Percentiles rank a stretch among this genome's conserved stretches.
Evolutionary conservation across 805 yeast genomes (phyloP).

Genomic region (Wickerhamomyces queroliae): DNA sequence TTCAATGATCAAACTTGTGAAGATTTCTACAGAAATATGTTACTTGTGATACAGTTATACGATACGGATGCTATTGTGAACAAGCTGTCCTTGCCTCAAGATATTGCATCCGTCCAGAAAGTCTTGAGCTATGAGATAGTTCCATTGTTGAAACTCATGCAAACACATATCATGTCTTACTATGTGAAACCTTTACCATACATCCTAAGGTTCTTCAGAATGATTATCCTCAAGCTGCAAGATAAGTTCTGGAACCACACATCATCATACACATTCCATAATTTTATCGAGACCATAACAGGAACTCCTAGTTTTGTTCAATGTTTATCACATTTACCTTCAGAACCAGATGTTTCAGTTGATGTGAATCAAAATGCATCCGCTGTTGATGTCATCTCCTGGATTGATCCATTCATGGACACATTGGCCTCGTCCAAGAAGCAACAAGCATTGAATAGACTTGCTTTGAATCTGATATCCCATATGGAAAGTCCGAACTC

Average conservation of each 20-base stretch:
- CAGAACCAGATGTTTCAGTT: constrained; percentile 18
- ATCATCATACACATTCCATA: constrained; percentile 47
- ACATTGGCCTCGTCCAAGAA: constrained; percentile 43
- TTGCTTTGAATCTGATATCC: constrained; percentile 43
- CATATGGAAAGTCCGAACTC: constrained; percentile 28
- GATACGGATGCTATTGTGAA: constrained; percentile 29
- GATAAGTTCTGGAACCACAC: constrained; percentile 48
- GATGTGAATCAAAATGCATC: constrained; percentile 27
- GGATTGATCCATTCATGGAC: constrained; percentile 44
- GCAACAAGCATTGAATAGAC: constrained; percentile 46
- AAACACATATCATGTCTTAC: constrained; percentile 47
- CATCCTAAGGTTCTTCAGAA: constrained; percentile 45
- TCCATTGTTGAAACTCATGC: constrained; percentile 33
- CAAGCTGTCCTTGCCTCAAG: constrained; percentile 21
- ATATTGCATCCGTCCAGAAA: constrained; percentile 16
- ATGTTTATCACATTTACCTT: constrained; percentile 8
- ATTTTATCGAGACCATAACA: constrained; percentile 54
- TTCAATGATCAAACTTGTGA: constrained; percentile 37
- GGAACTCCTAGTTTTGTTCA: constrained; percentile 44
- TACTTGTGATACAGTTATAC: constrained; percentile 30
- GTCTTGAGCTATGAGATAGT: constrained; percentile 26
- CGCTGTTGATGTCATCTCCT: constrained; percentile 41
- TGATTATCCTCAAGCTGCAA: constrained; percentile 37
- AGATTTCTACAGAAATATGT: constrained; percentile 42
- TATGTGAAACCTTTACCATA: constrained; percentile 36